Evolutionary conservation across 768 basidiomycete genomes (phyloP), one percentile per base, ranked within the genome.

Genomic region (Clathrus columnatus): DNA sequence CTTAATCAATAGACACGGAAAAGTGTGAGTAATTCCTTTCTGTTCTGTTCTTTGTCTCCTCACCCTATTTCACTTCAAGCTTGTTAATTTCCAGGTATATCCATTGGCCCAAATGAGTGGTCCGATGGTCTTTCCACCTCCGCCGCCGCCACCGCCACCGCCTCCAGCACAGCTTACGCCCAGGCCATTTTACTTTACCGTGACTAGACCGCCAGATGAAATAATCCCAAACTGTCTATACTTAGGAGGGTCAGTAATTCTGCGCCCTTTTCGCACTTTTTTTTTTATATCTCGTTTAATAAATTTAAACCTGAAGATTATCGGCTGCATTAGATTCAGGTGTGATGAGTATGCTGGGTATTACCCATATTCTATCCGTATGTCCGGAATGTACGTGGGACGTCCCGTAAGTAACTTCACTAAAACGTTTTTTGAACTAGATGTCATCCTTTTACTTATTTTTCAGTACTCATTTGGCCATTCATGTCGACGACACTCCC

Each of bases 351-450:
- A 85, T 88, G 67, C 81, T 82, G 61, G 79, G 80, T 57, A 84
- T 91, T 58, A 87, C 85, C 5, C 88, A 91, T 68, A 81, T 90
- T 50, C 67, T 91, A 17, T 89, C 87, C 46, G 86, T 88, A 52
- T 89, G 88, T 63, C 67, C 71, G 30, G 88, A 91, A 53, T 73
- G 72, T 56, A 66, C 72, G 0, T 55, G 54, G 54, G 54, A 55
- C 23, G 24, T 48, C 10, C 54, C 54, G 46, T 47, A 20, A 30
- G 46, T 21, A 16, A 10, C 27, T 21, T 21, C n/a, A 6, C 32
- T 10, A 23, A 29, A 17, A 16, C 32, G 24, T 4, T 20, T 43
- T 21, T 16, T 42, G 42, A 11, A 73, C 75, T 5, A 85, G 87
- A 49, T 84, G 85, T 44, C 80, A 83, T 47, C 85, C 87, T 60